Evolutionary conservation across 1,284 basidiomycete genomes (phyloP), one percentile per base, ranked within the genome.

Genomic region (Pholiota adiposa): DNA sequence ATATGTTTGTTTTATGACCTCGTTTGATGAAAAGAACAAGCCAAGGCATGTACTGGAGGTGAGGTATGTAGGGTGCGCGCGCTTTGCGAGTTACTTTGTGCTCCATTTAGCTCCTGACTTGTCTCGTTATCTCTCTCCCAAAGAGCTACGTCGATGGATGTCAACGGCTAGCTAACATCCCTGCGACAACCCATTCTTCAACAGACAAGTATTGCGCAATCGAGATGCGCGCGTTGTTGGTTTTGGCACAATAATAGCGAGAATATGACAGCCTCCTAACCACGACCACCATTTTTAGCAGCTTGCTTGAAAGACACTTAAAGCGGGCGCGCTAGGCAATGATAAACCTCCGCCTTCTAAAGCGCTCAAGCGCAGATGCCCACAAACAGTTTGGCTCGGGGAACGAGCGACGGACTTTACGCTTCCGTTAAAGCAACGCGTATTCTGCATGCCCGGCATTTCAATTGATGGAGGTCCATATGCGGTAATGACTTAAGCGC

Each of bases 141-240:
- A 33, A 8, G 25, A 31, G 29, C 27, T 18, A 19, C 11, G 48
- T 33, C 29, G 3, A 50, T 50, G 31, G 6, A 34, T 50, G 48
- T 33, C 48, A 21, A 25, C 19, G 27, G 8, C 19, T 50, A 31
- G 19, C 19, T 19, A 19, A 6, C 5, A 12, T 50, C 27, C 4
- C 44, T 46, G 12, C 12, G 12, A n/a, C 19, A 21, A n/a, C 41
- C 41, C 41, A 25, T 11, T 3, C 36, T 38, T 21, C 19, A 23
- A 44, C 27, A 49, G 8, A 9, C 46, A 49, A 14, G 46, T 49
- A 49, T 49, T n/a, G 27, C 46, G 46, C 46, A 49, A 49, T 49
- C 25, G 14, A 49, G 27, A 12, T 34, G 16, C 48, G 31, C 48
- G 23, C 48, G 29, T 9, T 50, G 48, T 50, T n/a, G 16, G 14